These are phyloP conservation scores for Fusarium denticulatum DNA, from an alignment of 2,329 filamentous ascomycete species.

Conservation along the genomic window DNA sequence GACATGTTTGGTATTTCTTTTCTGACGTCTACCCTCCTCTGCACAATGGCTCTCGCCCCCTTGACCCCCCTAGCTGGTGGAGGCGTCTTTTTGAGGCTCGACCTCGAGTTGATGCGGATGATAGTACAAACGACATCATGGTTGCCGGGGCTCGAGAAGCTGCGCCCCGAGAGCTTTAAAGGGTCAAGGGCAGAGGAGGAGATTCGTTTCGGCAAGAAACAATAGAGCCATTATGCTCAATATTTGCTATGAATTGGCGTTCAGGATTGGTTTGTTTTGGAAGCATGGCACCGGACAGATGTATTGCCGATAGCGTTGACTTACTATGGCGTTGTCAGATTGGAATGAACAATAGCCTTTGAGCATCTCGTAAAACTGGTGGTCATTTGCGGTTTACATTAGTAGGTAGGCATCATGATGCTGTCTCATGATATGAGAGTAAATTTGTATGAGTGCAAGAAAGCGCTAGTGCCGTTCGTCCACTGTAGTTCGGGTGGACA, in stretches of 20 bases:
- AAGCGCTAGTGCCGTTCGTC: neutral
- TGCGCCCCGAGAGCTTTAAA: constrained; percentile 37
- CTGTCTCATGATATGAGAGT: constrained; percentile 18
- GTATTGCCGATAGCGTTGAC: constrained; percentile 1
- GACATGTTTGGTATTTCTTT: constrained; percentile 98
- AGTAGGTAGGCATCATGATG: neutral
- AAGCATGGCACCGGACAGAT: constrained; percentile 16
- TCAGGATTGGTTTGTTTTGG: constrained; percentile 26
- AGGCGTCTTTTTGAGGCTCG: constrained; percentile 80
- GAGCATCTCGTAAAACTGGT: neutral
- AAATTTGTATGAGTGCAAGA: neutral
- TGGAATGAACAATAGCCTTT: neutral
- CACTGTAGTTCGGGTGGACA: neutral
- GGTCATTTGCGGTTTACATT: neutral
- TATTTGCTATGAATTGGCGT: constrained; percentile 18
- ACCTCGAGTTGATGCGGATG: constrained; percentile 57
- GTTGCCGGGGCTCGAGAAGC: constrained; percentile 60
- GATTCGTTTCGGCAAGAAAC: neutral
- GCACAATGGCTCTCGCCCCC: constrained; percentile 82
- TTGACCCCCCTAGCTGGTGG: constrained; percentile 94
- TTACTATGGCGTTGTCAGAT: constrained; percentile 24
- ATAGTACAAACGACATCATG: constrained; percentile 69
- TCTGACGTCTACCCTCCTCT: constrained; percentile 94
- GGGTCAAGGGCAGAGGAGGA: neutral
- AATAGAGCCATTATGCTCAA: neutral